These are phyloP conservation scores for Grosmannia clavigera DNA, from an alignment of 2,329 filamentous ascomycete genomes.

Conservation along the genomic window DNA sequence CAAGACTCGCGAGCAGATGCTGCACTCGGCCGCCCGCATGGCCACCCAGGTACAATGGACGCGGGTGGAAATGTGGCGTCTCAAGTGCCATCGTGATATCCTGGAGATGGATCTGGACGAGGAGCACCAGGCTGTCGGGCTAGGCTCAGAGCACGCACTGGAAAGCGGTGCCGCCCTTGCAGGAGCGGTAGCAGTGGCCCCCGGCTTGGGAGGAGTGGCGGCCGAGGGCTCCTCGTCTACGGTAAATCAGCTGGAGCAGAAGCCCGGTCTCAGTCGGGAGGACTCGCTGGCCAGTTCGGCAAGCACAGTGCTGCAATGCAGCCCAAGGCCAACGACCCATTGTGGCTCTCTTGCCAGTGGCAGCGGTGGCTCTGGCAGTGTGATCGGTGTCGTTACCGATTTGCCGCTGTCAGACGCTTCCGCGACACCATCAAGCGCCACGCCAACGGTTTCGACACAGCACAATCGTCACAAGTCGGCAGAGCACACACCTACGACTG, in stretches of 20 bases:
- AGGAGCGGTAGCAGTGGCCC: slow-evolving; percentile 5
- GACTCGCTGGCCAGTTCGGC: slow-evolving; percentile 23
- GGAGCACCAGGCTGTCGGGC: slow-evolving; percentile 39
- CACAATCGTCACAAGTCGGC: slow-evolving; percentile 28
- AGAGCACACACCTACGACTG: slow-evolving; percentile 25
- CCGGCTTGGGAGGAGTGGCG: neutral
- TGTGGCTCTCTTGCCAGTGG: slow-evolving; percentile 15
- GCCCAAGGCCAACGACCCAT: slow-evolving; percentile 23
- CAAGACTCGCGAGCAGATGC: slow-evolving; percentile 76
- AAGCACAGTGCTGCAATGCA: slow-evolving; percentile 18
- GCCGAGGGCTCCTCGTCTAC: neutral
- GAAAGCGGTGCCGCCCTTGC: slow-evolving; percentile 11
- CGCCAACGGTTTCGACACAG: slow-evolving; percentile 21
- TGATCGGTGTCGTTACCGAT: slow-evolving; percentile 17
- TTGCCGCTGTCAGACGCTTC: slow-evolving; percentile 32
- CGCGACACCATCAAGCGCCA: slow-evolving; percentile 32
- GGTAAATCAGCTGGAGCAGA: slow-evolving; percentile 3
- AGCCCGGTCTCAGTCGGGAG: slow-evolving; percentile 15
- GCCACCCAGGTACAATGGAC: slow-evolving; percentile 87
- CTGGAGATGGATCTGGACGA: slow-evolving; percentile 75
- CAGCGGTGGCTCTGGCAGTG: slow-evolving; percentile 3
- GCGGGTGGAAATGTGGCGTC: slow-evolving; percentile 85
- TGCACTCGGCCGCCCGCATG: slow-evolving; percentile 73
- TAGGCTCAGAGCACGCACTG: slow-evolving; percentile 18
- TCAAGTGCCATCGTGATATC: slow-evolving; percentile 84